Evolutionary conservation across 139 green algal genomes (phyloP), one percentile per base, ranked within the genome.

Genomic region (Coccomyxa sp.): DNA sequence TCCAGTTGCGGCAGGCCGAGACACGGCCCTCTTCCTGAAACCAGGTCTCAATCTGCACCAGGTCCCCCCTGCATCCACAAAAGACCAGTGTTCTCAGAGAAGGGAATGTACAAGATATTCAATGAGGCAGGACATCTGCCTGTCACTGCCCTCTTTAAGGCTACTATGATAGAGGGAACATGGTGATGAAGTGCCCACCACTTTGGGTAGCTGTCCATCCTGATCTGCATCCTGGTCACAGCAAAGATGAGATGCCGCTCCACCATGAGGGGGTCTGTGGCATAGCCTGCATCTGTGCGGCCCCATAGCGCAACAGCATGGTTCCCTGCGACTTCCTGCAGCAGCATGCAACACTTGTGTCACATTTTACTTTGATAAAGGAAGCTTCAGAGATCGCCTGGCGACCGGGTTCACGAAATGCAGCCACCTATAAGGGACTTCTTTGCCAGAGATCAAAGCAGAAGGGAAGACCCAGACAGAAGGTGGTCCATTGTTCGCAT

Each of bases 221-320:
- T 87, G 21, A 99, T 93, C 80, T 99, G 94, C 75, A 99, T 92
- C 18, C 95, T 85, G 0, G 95, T 97, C 85, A 95, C 95, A 10
- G 97, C 96, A 81, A 97, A 97, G 68, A 97, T 93, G 30, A 97
- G 87, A 78, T 94, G 87, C 28, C 89, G 84, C 38, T 88, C 87
- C 57, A 87, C 89, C 89, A 96, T 92, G 31, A 86, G 82, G 1
- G 95, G 94, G 80, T 96, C 87, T 38, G 87, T 90, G 12, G 95
- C 95, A 85, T 96, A 98, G 12, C 94, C 95, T 21, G 91, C 89
- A 17, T 94, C 90, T 25, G 89, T 93, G 13, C 93, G 87, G 10
- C 95, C 95, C 95, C 95, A 98, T 86, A 98, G 90, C 0, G 91
- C 91, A 7, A 98, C 93, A 0, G 88, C 93, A 83, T 98, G 95